Evolutionary conservation across 2,329 filamentous ascomycete genomes (phyloP).

Genomic region (Cladosporium sp.): DNA sequence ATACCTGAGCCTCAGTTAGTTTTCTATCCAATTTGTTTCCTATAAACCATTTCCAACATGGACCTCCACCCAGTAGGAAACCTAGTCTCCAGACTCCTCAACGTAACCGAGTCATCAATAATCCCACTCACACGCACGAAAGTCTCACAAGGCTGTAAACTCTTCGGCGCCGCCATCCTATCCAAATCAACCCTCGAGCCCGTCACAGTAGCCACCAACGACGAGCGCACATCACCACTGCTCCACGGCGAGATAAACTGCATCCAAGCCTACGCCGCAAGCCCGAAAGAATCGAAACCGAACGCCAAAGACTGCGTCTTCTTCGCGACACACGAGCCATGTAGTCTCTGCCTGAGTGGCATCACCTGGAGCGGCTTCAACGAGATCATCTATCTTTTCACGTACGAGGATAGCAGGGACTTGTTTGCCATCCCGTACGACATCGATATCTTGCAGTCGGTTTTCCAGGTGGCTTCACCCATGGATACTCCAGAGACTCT

Average conservation of each 20-base stretch:
- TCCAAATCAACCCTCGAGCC: not conserved
- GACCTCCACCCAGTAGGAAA: not conserved
- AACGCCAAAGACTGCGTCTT: not conserved
- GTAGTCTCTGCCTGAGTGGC: not conserved
- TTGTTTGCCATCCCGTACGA: not conserved
- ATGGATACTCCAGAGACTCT: not conserved
- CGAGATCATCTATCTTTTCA: not conserved
- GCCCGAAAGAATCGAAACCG: not conserved
- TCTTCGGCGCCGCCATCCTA: not conserved
- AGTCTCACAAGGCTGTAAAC: not conserved
- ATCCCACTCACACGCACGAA: not conserved
- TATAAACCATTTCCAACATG: not conserved
- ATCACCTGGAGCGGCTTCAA: not conserved
- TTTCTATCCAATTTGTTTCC: too few species aligned
- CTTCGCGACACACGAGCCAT: not conserved
- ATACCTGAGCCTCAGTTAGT: not conserved
- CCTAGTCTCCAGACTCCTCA: not conserved
- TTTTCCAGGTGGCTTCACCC: not conserved
- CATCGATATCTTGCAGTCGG: not conserved
- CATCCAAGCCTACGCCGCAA: not conserved
- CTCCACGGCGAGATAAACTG: not conserved
- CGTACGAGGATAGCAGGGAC: not conserved
- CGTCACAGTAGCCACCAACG: not conserved
- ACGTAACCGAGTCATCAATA: not conserved
- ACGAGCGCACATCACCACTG: not conserved